phyloP scores from a whole-genome alignment of 371 early-diverging fungal genomes.

The Apophysomyces elegans region DNA sequence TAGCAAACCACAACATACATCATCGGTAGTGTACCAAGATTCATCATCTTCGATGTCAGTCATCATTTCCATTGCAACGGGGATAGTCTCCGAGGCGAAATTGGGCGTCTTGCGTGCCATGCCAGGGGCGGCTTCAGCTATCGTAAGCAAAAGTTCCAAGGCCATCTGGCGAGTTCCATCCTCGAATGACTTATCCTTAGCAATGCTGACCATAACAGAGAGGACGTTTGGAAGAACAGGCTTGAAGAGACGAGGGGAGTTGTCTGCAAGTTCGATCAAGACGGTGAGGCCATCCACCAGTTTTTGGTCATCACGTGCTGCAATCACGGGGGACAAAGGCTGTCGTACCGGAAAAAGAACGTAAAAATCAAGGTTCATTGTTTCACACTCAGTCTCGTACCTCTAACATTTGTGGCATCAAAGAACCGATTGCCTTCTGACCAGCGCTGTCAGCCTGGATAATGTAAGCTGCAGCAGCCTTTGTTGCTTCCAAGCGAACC shows the following conservation, averaged over 20 bases:
- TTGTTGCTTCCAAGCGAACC: slow-evolving; percentile 87
- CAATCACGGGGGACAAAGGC: slow-evolving; percentile 66
- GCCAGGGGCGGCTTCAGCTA: slow-evolving; percentile 85
- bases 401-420: slow-evolving; percentile 85
- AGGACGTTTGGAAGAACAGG: slow-evolving; percentile 74
- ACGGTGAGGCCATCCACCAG: slow-evolving; percentile 78
- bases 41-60: slow-evolving; percentile 88
- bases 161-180: slow-evolving; percentile 84
- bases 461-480: slow-evolving; percentile 86
- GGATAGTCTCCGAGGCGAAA: slow-evolving; percentile 77
- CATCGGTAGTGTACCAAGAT: slow-evolving; percentile 88
- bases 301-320: slow-evolving; percentile 69
- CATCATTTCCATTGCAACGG: slow-evolving; percentile 92
- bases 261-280: slow-evolving; percentile 89
- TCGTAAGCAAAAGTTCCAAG: slow-evolving; percentile 87
- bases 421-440: slow-evolving; percentile 59
- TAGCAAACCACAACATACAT: slow-evolving; percentile 47
- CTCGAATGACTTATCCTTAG: slow-evolving; percentile 78
- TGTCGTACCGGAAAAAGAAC: slow-evolving; percentile 13
- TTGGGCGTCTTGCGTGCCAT: slow-evolving; percentile 85
- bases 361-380: background rate
- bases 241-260: slow-evolving; percentile 79
- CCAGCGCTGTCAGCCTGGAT: slow-evolving; percentile 65
- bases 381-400: slow-evolving; percentile 32
- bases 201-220: slow-evolving; percentile 73